Percentiles rank a stretch among this genome's conserved stretches.
phyloP scores from a whole-genome alignment of 2,329 filamentous ascomycete species.

The Pseudopyrenochaeta lycopersici region DNA sequence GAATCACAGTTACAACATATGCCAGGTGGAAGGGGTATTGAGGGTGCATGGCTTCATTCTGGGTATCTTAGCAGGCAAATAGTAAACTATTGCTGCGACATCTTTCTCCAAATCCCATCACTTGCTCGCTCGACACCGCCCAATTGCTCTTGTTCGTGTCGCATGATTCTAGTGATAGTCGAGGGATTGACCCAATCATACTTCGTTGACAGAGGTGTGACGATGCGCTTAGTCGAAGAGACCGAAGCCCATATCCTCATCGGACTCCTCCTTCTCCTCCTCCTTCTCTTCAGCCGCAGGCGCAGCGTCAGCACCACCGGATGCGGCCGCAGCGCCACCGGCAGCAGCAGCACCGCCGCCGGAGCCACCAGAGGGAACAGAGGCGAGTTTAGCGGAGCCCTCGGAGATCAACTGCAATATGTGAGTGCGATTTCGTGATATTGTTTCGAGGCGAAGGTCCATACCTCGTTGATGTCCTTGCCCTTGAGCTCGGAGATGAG shows the following conservation, averaged over 20 bases:
- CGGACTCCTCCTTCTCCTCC: slow-evolving; percentile 80
- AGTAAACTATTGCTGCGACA: slow-evolving; percentile 23
- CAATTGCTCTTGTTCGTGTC: slow-evolving; percentile 42
- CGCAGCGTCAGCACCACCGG: slow-evolving; percentile 61
- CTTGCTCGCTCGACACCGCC: slow-evolving; percentile 48
- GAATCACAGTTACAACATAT: background rate
- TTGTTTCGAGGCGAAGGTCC: slow-evolving; percentile 33
- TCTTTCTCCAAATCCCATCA: slow-evolving; percentile 31
- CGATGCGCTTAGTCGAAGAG: slow-evolving; percentile 68
- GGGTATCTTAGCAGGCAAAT: slow-evolving; percentile 40
- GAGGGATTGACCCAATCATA: slow-evolving; percentile 40
- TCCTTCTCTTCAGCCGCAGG: slow-evolving; percentile 70
- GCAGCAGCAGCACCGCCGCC: slow-evolving; percentile 72
- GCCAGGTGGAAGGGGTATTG: slow-evolving; percentile 9
- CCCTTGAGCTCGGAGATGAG: slow-evolving; percentile 90
- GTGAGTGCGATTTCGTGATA: slow-evolving; percentile 31
- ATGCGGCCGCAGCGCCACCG: slow-evolving; percentile 73
- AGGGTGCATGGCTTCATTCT: slow-evolving; percentile 50
- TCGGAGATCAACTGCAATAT: slow-evolving; percentile 81
- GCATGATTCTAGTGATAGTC: slow-evolving; percentile 43
- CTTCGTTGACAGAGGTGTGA: slow-evolving; percentile 32
- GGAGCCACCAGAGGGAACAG: slow-evolving; percentile 90
- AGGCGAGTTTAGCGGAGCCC: slow-evolving; percentile 93
- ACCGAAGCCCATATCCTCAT: slow-evolving; percentile 79
- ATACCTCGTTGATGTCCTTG: slow-evolving; percentile 92